Evolutionary conservation across 352 stramenopile genomes (phyloP), one percentile per base, ranked within the genome.

Genomic region (Phytopythium kandeliae): DNA sequence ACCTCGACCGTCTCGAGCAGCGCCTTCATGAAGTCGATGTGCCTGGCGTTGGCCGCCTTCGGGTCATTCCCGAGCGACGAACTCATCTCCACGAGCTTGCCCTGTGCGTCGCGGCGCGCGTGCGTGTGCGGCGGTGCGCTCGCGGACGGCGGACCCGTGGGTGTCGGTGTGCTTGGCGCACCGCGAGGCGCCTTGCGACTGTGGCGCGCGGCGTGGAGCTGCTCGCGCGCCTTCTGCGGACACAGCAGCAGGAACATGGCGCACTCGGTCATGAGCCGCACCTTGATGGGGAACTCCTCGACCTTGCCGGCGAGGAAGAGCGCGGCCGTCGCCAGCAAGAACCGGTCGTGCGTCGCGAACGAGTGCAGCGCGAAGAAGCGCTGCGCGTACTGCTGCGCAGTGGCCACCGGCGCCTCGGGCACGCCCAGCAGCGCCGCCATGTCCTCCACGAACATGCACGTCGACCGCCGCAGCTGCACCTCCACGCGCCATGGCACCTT

Each of bases 311-410:
- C 78, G 17, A 92, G 66, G 40, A 90, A 92, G n/a, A 92, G 60
- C 47, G 76, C 77, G 0, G 78, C 77, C 1, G 82, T 87, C 11
- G 73, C 82, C 16, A 92, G 72, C 26, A 90, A 55, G 66, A 89
- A 92, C 26, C 82, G 82, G 52, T 92, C 82, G 58, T 92, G 82
- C 16, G 67, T 67, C n/a, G 63, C 55, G 50, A 92, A 89, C 35
- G 82, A 79, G 55, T 92, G 82, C 49, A 89, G 40, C 71, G 79
- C 75, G 60, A 85, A 92, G 65, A 92, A 92, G 6, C 74, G 58
- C 56, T 92, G 80, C 19, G 89, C 65, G 50, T 79, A 87, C 28
- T 87, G 64, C 57, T 89, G 75, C 11, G 78, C 82, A 0, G 77
- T 55, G 9, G 88, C 50, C 16, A 59, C 67, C 10, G 79, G 75